These are phyloP conservation scores for Oropetium thomaeum DNA, from an alignment of 176 grass and related monocot species.

Conservation along the genomic window DNA sequence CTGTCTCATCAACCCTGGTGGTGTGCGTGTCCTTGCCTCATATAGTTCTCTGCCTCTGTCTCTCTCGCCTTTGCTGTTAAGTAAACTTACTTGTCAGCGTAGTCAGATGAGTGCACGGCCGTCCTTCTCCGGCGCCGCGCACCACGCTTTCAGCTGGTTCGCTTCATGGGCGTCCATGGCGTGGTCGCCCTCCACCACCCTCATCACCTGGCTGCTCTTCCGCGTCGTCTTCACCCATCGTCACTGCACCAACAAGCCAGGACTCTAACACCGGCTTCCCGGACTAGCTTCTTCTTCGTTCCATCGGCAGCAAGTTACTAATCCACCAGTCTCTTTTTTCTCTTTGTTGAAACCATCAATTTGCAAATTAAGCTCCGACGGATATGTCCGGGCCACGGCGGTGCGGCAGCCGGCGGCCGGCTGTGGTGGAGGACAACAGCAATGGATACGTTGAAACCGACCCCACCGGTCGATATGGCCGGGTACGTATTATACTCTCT, in stretches of 20 bases:
- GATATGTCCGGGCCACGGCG: constrained; percentile 30
- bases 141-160: neutral
- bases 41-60: neutral
- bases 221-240: constrained; percentile 8
- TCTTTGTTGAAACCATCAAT: neutral
- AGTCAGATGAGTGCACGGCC: constrained; percentile 50
- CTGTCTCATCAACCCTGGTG: neutral
- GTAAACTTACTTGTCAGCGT: neutral
- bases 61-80: neutral
- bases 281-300: neutral
- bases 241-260: constrained; percentile 4
- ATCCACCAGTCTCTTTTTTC: neutral
- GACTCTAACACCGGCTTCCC: constrained; percentile 23
- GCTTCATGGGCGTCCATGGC: constrained; percentile 45
- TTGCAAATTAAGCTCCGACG: neutral
- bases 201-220: constrained; percentile 58
- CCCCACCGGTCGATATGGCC: constrained; percentile 77
- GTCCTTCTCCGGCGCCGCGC: constrained; percentile 28
- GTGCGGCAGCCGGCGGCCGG: constrained; percentile 16
- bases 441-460: constrained; percentile 92
- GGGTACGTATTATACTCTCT: constrained; percentile 57
- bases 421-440: constrained; percentile 4
- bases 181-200: constrained; percentile 39
- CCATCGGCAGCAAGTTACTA: neutral
- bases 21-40: neutral